Base-by-base conservation (phyloP, 768 basidiomycete genomes). In the Leucocoprinus leucothites region DNA sequence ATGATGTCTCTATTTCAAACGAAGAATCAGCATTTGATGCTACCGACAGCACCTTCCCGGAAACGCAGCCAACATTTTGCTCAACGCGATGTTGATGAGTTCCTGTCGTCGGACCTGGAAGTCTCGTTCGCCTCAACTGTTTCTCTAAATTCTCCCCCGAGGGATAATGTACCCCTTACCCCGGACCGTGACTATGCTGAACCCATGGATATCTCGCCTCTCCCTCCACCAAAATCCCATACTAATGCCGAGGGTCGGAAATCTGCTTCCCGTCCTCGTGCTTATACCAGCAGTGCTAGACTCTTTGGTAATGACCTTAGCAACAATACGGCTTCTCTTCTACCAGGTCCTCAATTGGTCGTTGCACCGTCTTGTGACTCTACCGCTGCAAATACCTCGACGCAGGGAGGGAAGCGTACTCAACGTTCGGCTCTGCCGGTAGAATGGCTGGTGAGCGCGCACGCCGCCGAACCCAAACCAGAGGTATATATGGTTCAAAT, bases 171-270 rank as follows among this genome's bases (percentile, higher is more conserved):
- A 51, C 68, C 71, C 35, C 71, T 85, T 46, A 62, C 77, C 6
- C 71, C 77, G 26, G 82, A 84, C 22, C 71, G 69, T 60, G 76
- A 85, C 49, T 56, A 56, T 43, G 54, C 54, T 8, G 54, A 56
- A 22, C 80, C 87, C 3, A 92, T 92, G 91, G 90, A 92, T 63
- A 86, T 93, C 45, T 92, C 90, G 3, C 91, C 91, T 8, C 81
- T 79, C 21, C 86, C 69, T 61, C 65, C 67, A 58, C 54, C 65
- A 52, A 69, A 66, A 47, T 35, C 51, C 1, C 61, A 56, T 58
- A 50, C 71, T 66, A 59, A 63, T 67, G 14, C 26, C 35, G 44
- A 53, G 28, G 36, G 24, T 41, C 51, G 62, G 35, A 70, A 70
- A 57, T 50, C 63, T 18, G 62, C 67, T 19, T 68, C 67, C 35